Evolutionary conservation across 2,329 filamentous ascomycete genomes (phyloP).

Genomic region (Cladosporium sp.): DNA sequence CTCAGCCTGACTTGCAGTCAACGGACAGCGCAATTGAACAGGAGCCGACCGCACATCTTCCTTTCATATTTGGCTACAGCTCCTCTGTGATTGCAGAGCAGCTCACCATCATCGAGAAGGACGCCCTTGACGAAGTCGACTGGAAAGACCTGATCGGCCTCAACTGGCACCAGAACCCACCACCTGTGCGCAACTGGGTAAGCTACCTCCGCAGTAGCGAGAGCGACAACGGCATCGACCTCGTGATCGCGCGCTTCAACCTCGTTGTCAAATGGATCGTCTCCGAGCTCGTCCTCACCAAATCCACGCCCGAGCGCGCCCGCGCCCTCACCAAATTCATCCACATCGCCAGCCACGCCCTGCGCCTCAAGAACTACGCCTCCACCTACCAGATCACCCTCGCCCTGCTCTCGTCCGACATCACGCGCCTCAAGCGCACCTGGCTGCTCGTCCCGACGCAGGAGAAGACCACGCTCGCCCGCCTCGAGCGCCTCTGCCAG

Average conservation of each 20-base stretch:
- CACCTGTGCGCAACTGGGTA: slow-evolving; percentile 56
- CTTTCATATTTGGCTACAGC: slow-evolving; percentile 75
- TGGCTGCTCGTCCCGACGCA: slow-evolving; percentile 63
- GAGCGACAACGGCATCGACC: slow-evolving; percentile 60
- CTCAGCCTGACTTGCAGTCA: background rate
- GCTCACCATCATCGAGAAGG: slow-evolving; percentile 79
- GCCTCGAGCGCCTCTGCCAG: slow-evolving; percentile 67
- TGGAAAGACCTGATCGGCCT: slow-evolving; percentile 84
- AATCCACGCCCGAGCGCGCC: slow-evolving; percentile 64
- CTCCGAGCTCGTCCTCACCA: slow-evolving; percentile 71
- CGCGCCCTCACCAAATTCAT: slow-evolving; percentile 74
- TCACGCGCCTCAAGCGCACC: slow-evolving; percentile 60
- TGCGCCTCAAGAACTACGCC: slow-evolving; percentile 72
- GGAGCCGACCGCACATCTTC: slow-evolving; percentile 51
- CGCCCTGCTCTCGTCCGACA: slow-evolving; percentile 67
- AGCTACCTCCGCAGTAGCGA: slow-evolving; percentile 61
- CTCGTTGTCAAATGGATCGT: slow-evolving; percentile 83
- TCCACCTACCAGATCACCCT: slow-evolving; percentile 77
- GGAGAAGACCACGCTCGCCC: slow-evolving; percentile 60
- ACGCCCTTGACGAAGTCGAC: slow-evolving; percentile 77
- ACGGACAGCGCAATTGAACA: background rate
- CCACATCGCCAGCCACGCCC: slow-evolving; percentile 71
- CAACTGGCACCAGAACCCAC: slow-evolving; percentile 63
- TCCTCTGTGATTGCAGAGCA: slow-evolving; percentile 74
- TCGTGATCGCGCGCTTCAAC: slow-evolving; percentile 81